phyloP scores from a whole-genome alignment of 192 early-diverging fungal genomes.

The Ambispora gerdemannii region DNA sequence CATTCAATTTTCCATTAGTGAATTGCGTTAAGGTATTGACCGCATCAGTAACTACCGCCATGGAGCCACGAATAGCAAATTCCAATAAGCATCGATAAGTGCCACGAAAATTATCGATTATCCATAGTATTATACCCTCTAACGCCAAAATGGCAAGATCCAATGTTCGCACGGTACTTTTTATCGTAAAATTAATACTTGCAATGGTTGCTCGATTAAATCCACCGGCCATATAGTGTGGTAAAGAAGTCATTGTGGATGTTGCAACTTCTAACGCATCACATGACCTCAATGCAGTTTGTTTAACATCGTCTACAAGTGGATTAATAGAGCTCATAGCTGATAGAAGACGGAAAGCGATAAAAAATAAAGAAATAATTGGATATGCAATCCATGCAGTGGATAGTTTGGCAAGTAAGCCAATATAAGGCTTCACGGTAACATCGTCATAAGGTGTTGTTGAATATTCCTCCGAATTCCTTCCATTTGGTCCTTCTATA shows the following conservation, averaged over 20 bases:
- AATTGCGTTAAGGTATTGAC: not conserved
- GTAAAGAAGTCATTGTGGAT: conserved; percentile 21
- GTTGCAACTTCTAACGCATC: conserved; percentile 17
- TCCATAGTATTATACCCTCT: conserved; percentile 19
- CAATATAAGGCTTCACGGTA: conserved; percentile 14
- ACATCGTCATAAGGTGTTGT: not conserved
- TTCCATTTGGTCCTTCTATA: too few species aligned
- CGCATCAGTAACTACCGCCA: not conserved
- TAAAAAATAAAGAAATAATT: conserved; percentile 13
- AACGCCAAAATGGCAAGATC: conserved; percentile 6
- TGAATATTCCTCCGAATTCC: not conserved
- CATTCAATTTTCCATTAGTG: not conserved
- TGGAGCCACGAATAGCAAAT: conserved; percentile 13
- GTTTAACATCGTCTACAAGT: conserved; percentile 11
- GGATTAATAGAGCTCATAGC: conserved; percentile 18
- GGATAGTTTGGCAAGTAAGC: conserved; percentile 8
- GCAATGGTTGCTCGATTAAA: conserved; percentile 25
- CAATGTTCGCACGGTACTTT: not conserved
- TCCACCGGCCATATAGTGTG: conserved; percentile 27
- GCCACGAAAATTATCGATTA: not conserved
- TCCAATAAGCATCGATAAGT: conserved; percentile 26
- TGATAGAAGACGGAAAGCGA: conserved; percentile 5
- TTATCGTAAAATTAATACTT: conserved; percentile 11
- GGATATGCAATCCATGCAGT: conserved; percentile 19
- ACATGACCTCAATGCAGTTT: conserved; percentile 14